Percentiles rank a stretch among this genome's conserved stretches.
Evolutionary conservation across 495 filamentous ascomycete genomes (phyloP).

Genomic region (Xylaria sp.): DNA sequence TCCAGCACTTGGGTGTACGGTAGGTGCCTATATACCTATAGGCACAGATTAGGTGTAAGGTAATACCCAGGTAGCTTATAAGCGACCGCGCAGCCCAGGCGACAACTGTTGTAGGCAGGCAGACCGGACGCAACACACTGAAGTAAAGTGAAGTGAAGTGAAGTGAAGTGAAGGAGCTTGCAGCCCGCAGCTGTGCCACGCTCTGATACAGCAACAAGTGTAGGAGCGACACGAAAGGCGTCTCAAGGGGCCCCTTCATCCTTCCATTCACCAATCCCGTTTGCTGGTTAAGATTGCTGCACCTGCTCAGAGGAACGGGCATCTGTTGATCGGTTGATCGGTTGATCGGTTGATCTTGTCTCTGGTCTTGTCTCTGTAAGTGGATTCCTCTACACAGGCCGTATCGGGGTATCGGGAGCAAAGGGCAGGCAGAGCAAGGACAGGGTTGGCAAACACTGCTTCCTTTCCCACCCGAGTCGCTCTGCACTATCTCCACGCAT

Average conservation of each 20-base stretch:
- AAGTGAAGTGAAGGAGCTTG: constrained; percentile 1
- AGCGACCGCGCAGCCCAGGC: not conserved
- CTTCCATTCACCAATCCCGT: constrained; percentile 5
- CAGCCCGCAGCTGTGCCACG: not conserved
- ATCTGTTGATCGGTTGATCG: constrained; percentile 13
- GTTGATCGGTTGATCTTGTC: no score
- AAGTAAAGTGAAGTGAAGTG: no score
- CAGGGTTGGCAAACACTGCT: not conserved
- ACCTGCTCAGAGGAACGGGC: not conserved
- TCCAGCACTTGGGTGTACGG: not conserved
- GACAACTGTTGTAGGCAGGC: not conserved
- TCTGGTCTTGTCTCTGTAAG: not conserved
- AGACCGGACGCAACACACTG: not conserved
- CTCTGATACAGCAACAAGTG: not conserved
- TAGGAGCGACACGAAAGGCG: constrained; percentile 1
- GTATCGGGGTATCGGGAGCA: not conserved
- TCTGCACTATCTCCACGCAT: not conserved
- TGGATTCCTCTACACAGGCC: not conserved
- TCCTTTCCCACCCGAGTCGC: not conserved
- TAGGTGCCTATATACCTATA: not conserved
- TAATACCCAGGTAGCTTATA: not conserved
- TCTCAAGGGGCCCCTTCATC: constrained; percentile 4
- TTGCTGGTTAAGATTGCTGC: constrained; percentile 3
- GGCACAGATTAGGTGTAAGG: no score
- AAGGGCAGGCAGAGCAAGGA: constrained; percentile 10